Conservation (phyloP, 2,329 filamentous ascomycete species). For the Scolecobasidium constrictum region DNA sequence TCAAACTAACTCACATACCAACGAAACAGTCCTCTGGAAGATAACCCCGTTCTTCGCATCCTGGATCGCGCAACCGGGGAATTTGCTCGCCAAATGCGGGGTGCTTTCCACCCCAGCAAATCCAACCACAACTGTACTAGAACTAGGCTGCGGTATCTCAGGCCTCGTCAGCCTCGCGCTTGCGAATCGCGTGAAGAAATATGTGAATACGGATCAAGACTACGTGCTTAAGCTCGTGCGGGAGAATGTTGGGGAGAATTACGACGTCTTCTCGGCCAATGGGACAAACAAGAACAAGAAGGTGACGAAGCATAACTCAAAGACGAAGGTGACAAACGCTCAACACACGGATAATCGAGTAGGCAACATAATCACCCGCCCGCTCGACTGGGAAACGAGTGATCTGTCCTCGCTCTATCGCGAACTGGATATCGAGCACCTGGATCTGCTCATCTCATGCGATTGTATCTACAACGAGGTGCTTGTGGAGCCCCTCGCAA, state of each 20-base stretch:
- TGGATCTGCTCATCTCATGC: conserved; percentile 71
- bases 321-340: not conserved
- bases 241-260: conserved; percentile 62
- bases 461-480: conserved; percentile 95
- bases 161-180: conserved; percentile 65
- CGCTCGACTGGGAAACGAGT: conserved; percentile 74
- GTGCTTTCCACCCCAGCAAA: conserved; percentile 45
- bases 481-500: conserved; percentile 70
- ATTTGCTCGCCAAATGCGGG: conserved; percentile 48
- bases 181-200: conserved; percentile 48
- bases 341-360: conserved; percentile 1
- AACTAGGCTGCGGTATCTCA: conserved; percentile 82
- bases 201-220: conserved; percentile 76
- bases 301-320: not conserved
- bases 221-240: conserved; percentile 72
- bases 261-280: not conserved
- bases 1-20: no score
- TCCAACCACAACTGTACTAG: no score
- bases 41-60: conserved; percentile 72
- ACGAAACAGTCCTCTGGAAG: conserved; percentile 92
- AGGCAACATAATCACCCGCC: conserved; percentile 41
- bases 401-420: conserved; percentile 25
- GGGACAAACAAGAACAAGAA: not conserved
- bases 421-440: conserved; percentile 20
- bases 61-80: conserved; percentile 59